A percentile compares a stretch with the other conserved stretches of the same genome.
Evolutionary conservation across 495 filamentous ascomycete species (phyloP).

Genomic region (Aspergillus egyptiacus): DNA sequence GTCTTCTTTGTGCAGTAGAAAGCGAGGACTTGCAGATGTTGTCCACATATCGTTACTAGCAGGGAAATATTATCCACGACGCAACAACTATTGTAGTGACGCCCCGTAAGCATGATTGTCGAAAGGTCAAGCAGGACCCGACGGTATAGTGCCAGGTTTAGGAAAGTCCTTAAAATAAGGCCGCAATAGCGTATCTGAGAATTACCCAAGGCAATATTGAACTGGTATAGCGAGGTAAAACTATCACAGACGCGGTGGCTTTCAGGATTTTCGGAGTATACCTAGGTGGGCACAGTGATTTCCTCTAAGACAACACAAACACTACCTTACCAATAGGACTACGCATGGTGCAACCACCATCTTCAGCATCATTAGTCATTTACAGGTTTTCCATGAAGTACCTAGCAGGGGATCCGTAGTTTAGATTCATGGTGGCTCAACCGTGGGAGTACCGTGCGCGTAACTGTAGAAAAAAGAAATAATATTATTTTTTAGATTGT

Average conservation of each 20-base stretch:
- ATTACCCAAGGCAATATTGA: slow-evolving; percentile 61
- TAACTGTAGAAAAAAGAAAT: not conserved
- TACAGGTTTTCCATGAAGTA: no score
- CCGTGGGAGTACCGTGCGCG: no score
- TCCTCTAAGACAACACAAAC: slow-evolving; percentile 56
- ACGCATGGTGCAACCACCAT: slow-evolving; percentile 58
- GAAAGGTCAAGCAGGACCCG: slow-evolving; percentile 58
- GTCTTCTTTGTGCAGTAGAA: slow-evolving; percentile 52
- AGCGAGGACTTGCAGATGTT: slow-evolving; percentile 55
- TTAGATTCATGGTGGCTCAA: no score
- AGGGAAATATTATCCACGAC: not conserved
- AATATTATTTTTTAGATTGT: no score
- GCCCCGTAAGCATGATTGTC: slow-evolving; percentile 35
- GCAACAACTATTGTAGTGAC: no score
- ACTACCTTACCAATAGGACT: slow-evolving; percentile 54
- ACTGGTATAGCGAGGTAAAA: slow-evolving; percentile 56
- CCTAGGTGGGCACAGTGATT: slow-evolving; percentile 56
- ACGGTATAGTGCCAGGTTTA: slow-evolving; percentile 62
- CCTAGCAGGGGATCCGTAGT: no score
- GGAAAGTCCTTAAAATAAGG: slow-evolving; percentile 52
- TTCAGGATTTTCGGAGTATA: slow-evolving; percentile 46
- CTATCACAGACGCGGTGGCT: slow-evolving; percentile 52
- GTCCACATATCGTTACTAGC: slow-evolving; percentile 31
- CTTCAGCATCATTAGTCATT: slow-evolving; percentile 7
- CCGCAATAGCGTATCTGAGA: slow-evolving; percentile 55